Conservation (phyloP, 1,139 yeast genomes). For the Schwanniomyces etchellsii region DNA sequence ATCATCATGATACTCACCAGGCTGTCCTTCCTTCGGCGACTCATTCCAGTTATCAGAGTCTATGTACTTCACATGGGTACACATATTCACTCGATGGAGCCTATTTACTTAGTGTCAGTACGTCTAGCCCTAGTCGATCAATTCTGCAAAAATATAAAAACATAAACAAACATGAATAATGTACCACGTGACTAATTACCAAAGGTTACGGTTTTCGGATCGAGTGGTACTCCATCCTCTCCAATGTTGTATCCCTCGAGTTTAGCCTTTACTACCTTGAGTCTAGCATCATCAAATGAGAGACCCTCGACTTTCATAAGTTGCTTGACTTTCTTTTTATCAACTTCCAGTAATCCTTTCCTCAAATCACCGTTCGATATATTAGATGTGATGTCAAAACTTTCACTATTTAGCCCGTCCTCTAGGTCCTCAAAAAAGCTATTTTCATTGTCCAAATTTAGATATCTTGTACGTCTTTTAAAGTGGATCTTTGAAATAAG, state of each 20-base stretch:
- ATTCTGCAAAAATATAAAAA: too few species aligned
- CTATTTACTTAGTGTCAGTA: too few species aligned
- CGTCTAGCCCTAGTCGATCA: too few species aligned
- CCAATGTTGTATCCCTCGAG: constrained; percentile 53
- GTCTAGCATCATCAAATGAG: constrained; percentile 68
- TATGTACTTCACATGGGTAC: too few species aligned
- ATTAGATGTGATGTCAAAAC: constrained; percentile 47
- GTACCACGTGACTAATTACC: constrained; percentile 7
- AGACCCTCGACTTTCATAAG: constrained; percentile 49
- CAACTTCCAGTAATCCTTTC: constrained; percentile 52
- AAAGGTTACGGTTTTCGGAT: constrained; percentile 36
- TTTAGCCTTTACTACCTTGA: constrained; percentile 39
- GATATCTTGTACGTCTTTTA: constrained; percentile 17
- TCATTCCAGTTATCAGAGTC: too few species aligned
- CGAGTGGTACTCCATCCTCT: constrained; percentile 32
- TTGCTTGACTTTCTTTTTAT: constrained; percentile 45
- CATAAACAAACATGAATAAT: constrained; percentile 6
- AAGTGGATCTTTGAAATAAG: constrained; percentile 21
- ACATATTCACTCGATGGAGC: too few species aligned
- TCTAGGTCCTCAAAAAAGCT: constrained; percentile 58
- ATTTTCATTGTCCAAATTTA: constrained; percentile 7
- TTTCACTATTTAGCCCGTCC: constrained; percentile 58
- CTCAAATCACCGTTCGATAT: constrained; percentile 50
- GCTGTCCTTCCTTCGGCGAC: too few species aligned
- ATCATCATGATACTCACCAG: constrained; percentile 1